Conservation (phyloP, 768 basidiomycete species). For the Tylopilus sp. region DNA sequence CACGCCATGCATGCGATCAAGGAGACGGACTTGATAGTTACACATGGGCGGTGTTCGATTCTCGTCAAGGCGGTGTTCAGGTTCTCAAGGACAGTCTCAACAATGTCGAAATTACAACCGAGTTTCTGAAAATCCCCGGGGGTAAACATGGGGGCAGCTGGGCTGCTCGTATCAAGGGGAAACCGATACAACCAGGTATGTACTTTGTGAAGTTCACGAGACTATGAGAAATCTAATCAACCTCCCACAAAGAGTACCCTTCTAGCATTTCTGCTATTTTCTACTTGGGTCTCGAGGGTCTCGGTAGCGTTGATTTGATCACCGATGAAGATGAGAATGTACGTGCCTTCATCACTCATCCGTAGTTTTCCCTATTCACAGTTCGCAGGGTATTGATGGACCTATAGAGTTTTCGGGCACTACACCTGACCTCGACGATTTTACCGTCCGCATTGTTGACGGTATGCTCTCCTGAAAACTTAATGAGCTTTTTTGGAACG, state of each 20-base stretch:
- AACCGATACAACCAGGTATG: conserved; percentile 65
- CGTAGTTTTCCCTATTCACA: conserved; percentile 5
- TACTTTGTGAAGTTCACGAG: not conserved
- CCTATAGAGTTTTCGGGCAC: conserved; percentile 68
- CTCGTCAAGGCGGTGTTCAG: conserved; percentile 82
- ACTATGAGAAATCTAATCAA: conserved; percentile 25
- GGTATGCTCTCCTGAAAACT: conserved; percentile 39
- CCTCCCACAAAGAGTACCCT: conserved; percentile 33
- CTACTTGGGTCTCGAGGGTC: conserved; percentile 84
- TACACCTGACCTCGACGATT: conserved; percentile 78
- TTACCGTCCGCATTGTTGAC: conserved; percentile 75
- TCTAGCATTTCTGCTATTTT: conserved; percentile 78
- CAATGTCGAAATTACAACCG: conserved; percentile 82
- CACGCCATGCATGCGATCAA: conserved; percentile 88
- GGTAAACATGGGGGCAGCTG: conserved; percentile 84
- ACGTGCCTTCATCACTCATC: conserved; percentile 20
- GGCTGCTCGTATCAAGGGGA: conserved; percentile 81
- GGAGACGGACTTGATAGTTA: conserved; percentile 77
- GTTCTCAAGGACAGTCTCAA: conserved; percentile 77
- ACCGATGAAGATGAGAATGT: conserved; percentile 76
- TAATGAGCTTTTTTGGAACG: not conserved
- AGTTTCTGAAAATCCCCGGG: conserved; percentile 82
- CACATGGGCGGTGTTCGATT: conserved; percentile 85
- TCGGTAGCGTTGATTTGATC: conserved; percentile 79
- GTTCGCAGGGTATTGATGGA: conserved; percentile 65